Conservation (phyloP, 371 early-diverging fungal genomes). For the Syncephalastrum sp. region DNA sequence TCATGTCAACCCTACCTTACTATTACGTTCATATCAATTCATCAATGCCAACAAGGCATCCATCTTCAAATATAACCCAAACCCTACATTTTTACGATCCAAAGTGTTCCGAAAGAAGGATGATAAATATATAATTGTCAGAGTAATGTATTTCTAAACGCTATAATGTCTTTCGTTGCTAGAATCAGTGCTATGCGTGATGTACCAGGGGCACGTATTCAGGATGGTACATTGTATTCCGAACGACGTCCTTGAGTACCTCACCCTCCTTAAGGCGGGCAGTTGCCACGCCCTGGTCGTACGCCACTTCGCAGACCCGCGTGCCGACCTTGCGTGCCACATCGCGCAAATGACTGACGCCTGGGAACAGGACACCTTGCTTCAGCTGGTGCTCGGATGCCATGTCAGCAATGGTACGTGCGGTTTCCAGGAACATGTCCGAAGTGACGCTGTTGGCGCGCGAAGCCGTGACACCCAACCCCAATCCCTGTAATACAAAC, state of each 20-base stretch:
- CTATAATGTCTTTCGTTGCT: too few relatives aligned
- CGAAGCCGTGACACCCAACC: conserved; percentile 58
- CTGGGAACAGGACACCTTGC: conserved; percentile 59
- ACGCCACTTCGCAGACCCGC: conserved; percentile 62
- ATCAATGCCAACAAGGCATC: too few relatives aligned
- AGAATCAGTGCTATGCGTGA: conserved; percentile 12
- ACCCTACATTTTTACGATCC: too few relatives aligned
- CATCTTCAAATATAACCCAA: too few relatives aligned
- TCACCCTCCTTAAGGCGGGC: conserved; percentile 46
- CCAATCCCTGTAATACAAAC: conserved; percentile 38
- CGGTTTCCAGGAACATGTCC: conserved; percentile 64
- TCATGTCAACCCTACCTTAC: too few relatives aligned
- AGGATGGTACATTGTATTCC: conserved; percentile 56
- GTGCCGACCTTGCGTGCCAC: conserved; percentile 55
- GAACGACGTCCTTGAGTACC: conserved; percentile 46
- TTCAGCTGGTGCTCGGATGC: conserved; percentile 60
- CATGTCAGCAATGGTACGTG: conserved; percentile 58
- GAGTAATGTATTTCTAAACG: too few relatives aligned
- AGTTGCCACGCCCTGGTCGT: conserved; percentile 53
- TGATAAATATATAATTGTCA: too few relatives aligned
- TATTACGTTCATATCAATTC: too few relatives aligned
- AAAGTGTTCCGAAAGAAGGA: too few relatives aligned
- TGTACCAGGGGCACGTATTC: conserved; percentile 63
- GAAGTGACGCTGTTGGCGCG: conserved; percentile 53
- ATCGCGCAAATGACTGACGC: conserved; percentile 52